These are phyloP conservation scores for Penicillium steckii DNA, from an alignment of 495 filamentous ascomycete genomes.

Conservation along the genomic window DNA sequence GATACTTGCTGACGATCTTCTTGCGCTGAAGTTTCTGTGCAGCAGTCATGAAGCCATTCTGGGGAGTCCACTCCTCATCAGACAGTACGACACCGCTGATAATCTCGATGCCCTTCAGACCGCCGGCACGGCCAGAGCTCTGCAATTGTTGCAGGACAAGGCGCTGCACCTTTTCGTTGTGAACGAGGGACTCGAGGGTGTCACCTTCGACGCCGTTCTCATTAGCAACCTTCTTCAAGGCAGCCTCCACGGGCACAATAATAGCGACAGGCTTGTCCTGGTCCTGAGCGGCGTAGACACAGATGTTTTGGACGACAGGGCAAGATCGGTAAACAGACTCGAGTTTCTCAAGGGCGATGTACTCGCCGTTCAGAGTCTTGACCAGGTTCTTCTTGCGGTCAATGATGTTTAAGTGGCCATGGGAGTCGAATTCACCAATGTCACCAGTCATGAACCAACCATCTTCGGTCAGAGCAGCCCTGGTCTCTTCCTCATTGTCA, in stretches of 20 bases:
- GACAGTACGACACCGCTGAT: constrained; percentile 89
- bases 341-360: constrained; percentile 98
- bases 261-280: constrained; percentile 89
- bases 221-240: constrained; percentile 79
- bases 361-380: constrained; percentile 95
- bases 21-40: constrained; percentile 58
- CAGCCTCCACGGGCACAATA: constrained; percentile 84
- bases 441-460: constrained; percentile 98
- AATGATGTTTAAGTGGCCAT: constrained; percentile 83
- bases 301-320: constrained; percentile 88
- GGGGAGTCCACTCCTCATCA: constrained; percentile 96
- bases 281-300: constrained; percentile 79
- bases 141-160: constrained; percentile 85
- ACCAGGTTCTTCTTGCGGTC: constrained; percentile 98
- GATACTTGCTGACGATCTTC: constrained; percentile 48
- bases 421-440: constrained; percentile 83
- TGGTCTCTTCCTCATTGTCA: constrained; percentile 80
- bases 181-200: constrained; percentile 73
- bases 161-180: constrained; percentile 76
- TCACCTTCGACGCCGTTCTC: constrained; percentile 69
- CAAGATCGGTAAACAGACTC: constrained; percentile 90
- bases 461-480: constrained; percentile 67
- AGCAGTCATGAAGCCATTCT: constrained; percentile 65
- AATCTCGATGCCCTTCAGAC: constrained; percentile 83
- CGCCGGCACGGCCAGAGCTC: constrained; percentile 67